Evolutionary conservation across 257 asterid species (phyloP).

Genomic region (Solanum chiquidenum): DNA sequence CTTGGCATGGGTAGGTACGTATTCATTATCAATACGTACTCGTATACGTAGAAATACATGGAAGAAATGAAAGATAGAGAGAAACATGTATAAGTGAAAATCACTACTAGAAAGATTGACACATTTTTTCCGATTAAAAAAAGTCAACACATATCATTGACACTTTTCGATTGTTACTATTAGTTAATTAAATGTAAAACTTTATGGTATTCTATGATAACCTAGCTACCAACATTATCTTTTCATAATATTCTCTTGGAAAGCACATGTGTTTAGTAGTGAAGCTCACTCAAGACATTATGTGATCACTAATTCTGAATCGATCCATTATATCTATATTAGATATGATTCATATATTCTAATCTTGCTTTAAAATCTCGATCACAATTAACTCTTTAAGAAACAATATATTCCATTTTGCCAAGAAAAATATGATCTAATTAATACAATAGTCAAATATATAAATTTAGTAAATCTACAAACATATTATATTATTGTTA

Average conservation of each 20-base stretch:
- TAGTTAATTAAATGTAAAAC: too few species aligned
- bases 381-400: neutral
- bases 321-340: neutral
- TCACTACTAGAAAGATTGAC: neutral
- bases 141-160: neutral
- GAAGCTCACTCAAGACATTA: neutral
- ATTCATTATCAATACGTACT: too few species aligned
- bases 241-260: neutral
- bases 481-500: neutral
- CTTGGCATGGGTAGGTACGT: too few species aligned
- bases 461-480: neutral
- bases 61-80: neutral
- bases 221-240: neutral
- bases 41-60: neutral
- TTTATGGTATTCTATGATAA: neutral
- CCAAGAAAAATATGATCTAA: neutral
- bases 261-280: neutral
- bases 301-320: neutral
- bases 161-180: neutral
- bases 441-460: neutral
- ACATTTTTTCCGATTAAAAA: too few species aligned
- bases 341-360: neutral
- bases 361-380: neutral
- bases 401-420: neutral
- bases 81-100: too few species aligned